A percentile compares a stretch with the other conserved stretches of the same genome.
Conservation (phyloP, 352 stramenopile genomes). For the Blastocystis sp. region DNA sequence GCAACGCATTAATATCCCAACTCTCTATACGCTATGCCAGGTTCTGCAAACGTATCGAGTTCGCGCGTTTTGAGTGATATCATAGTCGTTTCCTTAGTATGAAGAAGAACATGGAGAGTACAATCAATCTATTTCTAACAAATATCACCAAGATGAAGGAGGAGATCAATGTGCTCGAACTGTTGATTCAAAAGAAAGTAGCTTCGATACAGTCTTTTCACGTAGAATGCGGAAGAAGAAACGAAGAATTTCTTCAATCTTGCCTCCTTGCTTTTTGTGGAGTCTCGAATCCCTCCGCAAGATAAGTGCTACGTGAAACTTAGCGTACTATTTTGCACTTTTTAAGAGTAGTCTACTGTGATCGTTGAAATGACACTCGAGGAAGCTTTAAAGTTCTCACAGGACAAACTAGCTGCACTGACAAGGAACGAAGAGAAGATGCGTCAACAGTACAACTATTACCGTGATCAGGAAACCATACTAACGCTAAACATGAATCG, state of each 20-base stretch:
- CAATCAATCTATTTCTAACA: slow-evolving; percentile 1
- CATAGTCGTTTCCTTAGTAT: slow-evolving; percentile 22
- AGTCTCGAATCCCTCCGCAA: slow-evolving; percentile 25
- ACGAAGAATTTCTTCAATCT: slow-evolving; percentile 22
- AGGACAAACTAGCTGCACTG: not conserved
- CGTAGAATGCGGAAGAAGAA: slow-evolving; percentile 20
- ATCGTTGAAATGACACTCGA: slow-evolving; percentile 52
- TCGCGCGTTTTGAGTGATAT: not conserved
- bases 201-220: not conserved
- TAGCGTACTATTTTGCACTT: not conserved
- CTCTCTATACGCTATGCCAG: slow-evolving; percentile 30
- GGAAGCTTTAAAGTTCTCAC: slow-evolving; percentile 18
- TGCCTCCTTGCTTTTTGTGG: slow-evolving; percentile 39
- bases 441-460: slow-evolving; percentile 41
- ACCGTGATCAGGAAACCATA: slow-evolving; percentile 1
- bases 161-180: slow-evolving; percentile 30
- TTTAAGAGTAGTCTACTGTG: not conserved
- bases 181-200: slow-evolving; percentile 46
- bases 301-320: slow-evolving; percentile 53
- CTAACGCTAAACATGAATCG: slow-evolving; percentile 51
- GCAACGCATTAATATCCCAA: slow-evolving; percentile 8
- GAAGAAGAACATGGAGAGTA: not conserved
- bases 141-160: slow-evolving; percentile 38
- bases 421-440: slow-evolving; percentile 36
- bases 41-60: slow-evolving; percentile 4